Conservation (phyloP, 1,139 yeast genomes). For the Kurtzmaniella natalensis region DNA sequence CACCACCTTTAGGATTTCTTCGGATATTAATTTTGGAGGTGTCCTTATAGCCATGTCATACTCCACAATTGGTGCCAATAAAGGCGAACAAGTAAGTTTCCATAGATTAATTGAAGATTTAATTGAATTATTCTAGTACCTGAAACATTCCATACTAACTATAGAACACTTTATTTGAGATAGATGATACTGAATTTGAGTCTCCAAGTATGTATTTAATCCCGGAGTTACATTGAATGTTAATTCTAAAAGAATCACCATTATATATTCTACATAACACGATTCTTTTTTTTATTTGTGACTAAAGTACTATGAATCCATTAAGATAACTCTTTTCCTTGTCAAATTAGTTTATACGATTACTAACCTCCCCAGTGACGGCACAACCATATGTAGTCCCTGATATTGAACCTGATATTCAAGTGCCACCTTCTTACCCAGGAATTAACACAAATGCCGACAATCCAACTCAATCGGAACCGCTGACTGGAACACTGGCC, state of each 20-base stretch:
- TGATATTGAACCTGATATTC: constrained; percentile 4
- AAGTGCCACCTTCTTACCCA: constrained; percentile 5
- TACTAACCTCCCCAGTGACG: constrained; percentile 4
- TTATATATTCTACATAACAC: too few relatives aligned
- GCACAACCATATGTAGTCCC: constrained; percentile 7
- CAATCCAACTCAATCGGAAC: constrained; percentile 2
- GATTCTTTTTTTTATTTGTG: too few relatives aligned
- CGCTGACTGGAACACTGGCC: constrained; percentile 15
- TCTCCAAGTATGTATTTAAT: constrained; percentile 17
- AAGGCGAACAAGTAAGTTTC: constrained; percentile 4
- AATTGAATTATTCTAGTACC: neutral
- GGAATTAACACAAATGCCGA: constrained; percentile 7
- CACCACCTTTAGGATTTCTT: too few relatives aligned
- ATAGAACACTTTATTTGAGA: constrained; percentile 12
- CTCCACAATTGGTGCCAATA: constrained; percentile 2
- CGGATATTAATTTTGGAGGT: too few relatives aligned
- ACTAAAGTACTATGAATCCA: too few relatives aligned
- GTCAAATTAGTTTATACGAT: neutral
- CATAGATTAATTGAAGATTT: neutral
- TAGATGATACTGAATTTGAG: constrained; percentile 13
- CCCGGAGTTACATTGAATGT: too few relatives aligned
- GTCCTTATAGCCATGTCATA: constrained; percentile 7
- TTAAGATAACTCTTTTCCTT: too few relatives aligned
- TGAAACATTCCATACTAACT: constrained; percentile 1
- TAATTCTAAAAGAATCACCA: too few relatives aligned